phyloP scores from a whole-genome alignment of 2,329 filamentous ascomycete species.

The Calonectria hawksworthii region DNA sequence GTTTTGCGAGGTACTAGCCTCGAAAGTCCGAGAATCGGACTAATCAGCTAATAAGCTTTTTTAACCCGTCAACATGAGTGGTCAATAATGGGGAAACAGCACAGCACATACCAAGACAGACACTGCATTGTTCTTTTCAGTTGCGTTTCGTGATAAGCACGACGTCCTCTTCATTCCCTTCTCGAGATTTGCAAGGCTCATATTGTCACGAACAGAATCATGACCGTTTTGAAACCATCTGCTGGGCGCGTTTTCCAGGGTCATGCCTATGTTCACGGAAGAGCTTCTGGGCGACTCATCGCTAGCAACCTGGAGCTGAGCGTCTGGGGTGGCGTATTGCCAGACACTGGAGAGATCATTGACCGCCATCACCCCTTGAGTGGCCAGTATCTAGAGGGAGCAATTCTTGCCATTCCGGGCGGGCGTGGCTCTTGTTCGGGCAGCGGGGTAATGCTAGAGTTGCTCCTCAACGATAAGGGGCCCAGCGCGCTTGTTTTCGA shows the following conservation, averaged over 20 bases:
- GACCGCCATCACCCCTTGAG: conserved; percentile 24
- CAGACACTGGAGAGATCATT: conserved; percentile 22
- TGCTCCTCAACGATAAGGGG: conserved; percentile 15
- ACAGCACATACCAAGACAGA: background rate
- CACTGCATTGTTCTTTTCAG: background rate
- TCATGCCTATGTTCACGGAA: conserved; percentile 15
- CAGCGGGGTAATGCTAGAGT: conserved; percentile 26
- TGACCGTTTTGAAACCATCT: background rate
- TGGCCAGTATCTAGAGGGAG: conserved; percentile 1
- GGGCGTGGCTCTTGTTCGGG: conserved; percentile 29
- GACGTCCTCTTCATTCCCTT: background rate
- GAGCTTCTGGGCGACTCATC: conserved; percentile 6
- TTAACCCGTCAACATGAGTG: background rate
- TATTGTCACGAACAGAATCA: background rate
- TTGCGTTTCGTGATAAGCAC: background rate
- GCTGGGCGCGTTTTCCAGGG: background rate
- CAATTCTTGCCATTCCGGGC: conserved; percentile 27
- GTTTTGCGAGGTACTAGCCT: background rate
- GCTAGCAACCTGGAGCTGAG: conserved; percentile 25
- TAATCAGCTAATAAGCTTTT: background rate
- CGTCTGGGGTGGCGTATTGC: conserved; percentile 27
- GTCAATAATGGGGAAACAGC: background rate
- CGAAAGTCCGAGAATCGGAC: background rate
- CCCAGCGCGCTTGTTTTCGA: conserved; percentile 26
- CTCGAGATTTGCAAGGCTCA: background rate